Evolutionary conservation across 2,329 filamentous ascomycete genomes (phyloP), one percentile per base, ranked within the genome.

Genomic region (Microsporum canis): DNA sequence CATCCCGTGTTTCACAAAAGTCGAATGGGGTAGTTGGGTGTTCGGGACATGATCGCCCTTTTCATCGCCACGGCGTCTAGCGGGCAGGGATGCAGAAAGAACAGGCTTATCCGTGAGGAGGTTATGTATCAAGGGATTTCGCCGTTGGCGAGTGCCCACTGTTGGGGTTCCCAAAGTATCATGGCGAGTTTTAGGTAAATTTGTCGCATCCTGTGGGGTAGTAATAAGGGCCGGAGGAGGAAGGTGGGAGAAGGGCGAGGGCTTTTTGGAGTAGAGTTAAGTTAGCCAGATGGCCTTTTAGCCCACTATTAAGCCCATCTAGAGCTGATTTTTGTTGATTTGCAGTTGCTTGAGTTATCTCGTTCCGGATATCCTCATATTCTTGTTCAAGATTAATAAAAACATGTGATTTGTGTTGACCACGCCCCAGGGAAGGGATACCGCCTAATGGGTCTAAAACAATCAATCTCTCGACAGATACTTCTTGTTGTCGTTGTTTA

Each of bases 321-420:
- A 62, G 45, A 23, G 12, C 36, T n/a, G 55, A 49, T 14, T 61
- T 57, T 33, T 63, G 45, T 10, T 8, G 23, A 29, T 33, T 29
- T 14, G 39, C 6, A 57, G 66, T 67, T 27, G 66, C 67, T 49
- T 70, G 68, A 34, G 70, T 68, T 3, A 95, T 78, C 66, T 90
- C 82, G 14, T 80, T 73, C 63, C 83, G 79, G 57, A 95, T 86
- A 31, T 82, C 76, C 1, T 82, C 78, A 66, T 88, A 96, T 71
- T 99, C 92, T 70, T 97, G 91, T 70, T 95, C 88, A 61, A 99
- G 80, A 68, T 99, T 99, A 70, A 99, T 83, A 70, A 96, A 97
- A 5, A 94, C 83, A 71, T 94, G 88, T 1, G 88, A 58, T 80
- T 83, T 66, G 73, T 87, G 76, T 51, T 81, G 76, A 29, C 53